Evolutionary conservation across 371 early-diverging fungal species (phyloP).

Genomic region (Lichtheimia ornata): DNA sequence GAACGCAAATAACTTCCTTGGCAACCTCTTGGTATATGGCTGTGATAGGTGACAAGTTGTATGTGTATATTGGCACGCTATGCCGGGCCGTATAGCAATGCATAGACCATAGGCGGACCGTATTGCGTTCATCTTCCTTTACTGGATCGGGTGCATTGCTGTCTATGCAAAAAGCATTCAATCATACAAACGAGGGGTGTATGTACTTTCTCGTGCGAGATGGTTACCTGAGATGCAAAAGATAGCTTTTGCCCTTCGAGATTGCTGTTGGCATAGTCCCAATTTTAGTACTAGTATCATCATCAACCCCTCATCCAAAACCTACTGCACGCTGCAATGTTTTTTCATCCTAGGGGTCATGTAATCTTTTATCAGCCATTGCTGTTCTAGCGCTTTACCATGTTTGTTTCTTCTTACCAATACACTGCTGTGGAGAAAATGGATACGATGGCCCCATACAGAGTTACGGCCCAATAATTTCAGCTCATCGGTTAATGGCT

Average conservation of each 20-base stretch:
- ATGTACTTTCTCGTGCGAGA: not conserved
- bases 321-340: conserved; percentile 51
- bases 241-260: conserved; percentile 42
- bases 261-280: conserved; percentile 21
- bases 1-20: conserved; percentile 67
- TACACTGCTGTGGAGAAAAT: conserved; percentile 47
- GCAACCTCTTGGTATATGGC: conserved; percentile 68
- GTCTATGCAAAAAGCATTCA: conserved; percentile 23
- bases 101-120: conserved; percentile 66
- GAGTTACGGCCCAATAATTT: conserved; percentile 46
- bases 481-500: conserved; percentile 49
- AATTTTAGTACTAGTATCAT: too few relatives aligned
- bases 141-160: conserved; percentile 41
- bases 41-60: conserved; percentile 69
- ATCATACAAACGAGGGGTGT: not conserved
- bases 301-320: not conserved
- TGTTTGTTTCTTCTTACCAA: conserved; percentile 29
- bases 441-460: conserved; percentile 44
- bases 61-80: conserved; percentile 66
- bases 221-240: conserved; percentile 52
- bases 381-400: not conserved
- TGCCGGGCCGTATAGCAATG: conserved; percentile 49
- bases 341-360: conserved; percentile 22
- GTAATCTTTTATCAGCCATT: not conserved
- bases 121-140: conserved; percentile 63